Evolutionary conservation across 2,329 filamentous ascomycete species (phyloP), one percentile per base, ranked within the genome.

Genomic region (Pseudogymnoascus sp.): DNA sequence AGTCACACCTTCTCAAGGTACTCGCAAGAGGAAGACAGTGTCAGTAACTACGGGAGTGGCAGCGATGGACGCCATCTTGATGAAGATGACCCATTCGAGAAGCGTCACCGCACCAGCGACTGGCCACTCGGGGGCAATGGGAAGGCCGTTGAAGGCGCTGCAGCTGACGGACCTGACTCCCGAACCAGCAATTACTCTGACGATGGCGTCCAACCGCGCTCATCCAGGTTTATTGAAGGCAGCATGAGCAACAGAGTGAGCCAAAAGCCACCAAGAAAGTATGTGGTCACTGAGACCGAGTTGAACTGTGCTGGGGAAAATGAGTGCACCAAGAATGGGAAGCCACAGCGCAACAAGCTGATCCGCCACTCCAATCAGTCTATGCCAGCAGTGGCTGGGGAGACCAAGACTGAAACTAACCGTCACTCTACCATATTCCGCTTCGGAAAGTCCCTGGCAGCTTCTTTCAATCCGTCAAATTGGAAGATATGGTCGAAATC

Each of bases 241-340:
- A 93, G 89, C 71, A 93, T 96, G 90, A 91, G 88, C 72, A 90
- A 96, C 75, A 86, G 90, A 68, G 80, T 84, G 34, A 93, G 89
- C 71, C 82, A 85, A 65, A 83, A 81, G 65, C 91, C 91, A 28
- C 73, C 73, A 10, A 61, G 62, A 36, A 63, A 69, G 45, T 75
- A 72, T 39, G 63, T 73, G 7, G 72, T 65, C 34, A 21, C 25
- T 10, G 48, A 62, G 10, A 57, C 48, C n/a, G 60, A 61, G 37
- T 61, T 37, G 60, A 23, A 13, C 60, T 43, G 16, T 11, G 19
- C 34, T 5, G 34, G 28, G 16, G 34, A 43, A 14, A 61, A 61
- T 23, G 34, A 43, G 16, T 6, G 16, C 31, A 61, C 31, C 60
- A 43, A 61, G 34, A 37, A 23, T 28, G 37, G 11, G 60, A 61